Evolutionary conservation across 495 filamentous ascomycete genomes (phyloP).

Genomic region (Physcia stellaris): DNA sequence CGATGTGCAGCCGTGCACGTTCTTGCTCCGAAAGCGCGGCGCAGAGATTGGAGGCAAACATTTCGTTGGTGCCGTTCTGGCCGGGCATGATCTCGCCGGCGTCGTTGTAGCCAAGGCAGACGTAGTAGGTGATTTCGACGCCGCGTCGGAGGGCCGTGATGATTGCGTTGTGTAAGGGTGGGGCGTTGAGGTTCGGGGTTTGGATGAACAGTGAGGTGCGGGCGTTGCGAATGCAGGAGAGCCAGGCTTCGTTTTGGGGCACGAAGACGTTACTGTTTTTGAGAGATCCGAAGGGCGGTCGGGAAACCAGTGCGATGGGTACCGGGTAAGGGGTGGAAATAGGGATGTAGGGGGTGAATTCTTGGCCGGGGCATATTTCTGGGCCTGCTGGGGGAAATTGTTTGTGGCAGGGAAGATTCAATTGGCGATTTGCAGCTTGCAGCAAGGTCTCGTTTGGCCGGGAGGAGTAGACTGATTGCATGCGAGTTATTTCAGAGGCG

Average conservation of each 20-base stretch:
- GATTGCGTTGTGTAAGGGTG: conserved; percentile 48
- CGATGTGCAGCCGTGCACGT: conserved; percentile 36
- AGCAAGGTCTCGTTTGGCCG: no score
- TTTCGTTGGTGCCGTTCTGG: conserved; percentile 67
- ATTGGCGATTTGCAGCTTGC: no score
- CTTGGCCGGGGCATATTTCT: no score
- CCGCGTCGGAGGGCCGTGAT: conserved; percentile 49
- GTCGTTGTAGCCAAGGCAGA: conserved; percentile 70
- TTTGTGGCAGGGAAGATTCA: no score
- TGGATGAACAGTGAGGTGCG: conserved; percentile 53
- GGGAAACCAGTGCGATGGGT: no score
- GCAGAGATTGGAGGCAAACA: conserved; percentile 45
- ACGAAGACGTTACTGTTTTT: conserved; percentile 43
- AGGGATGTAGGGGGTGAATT: no score
- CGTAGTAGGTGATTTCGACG: conserved; percentile 50
- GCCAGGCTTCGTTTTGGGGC: conserved; percentile 60
- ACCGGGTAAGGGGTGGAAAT: no score
- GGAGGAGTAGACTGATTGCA: conserved; percentile 46
- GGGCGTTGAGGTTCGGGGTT: conserved; percentile 62
- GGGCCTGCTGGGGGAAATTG: no score
- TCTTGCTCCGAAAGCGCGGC: conserved; percentile 31
- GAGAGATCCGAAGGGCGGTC: conserved; percentile 49
- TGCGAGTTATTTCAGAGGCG: conserved; percentile 41
- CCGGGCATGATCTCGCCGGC: conserved; percentile 58
- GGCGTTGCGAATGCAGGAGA: conserved; percentile 54